A percentile compares a stretch with the other conserved stretches of the same genome.
These are phyloP conservation scores for Epithemia pelagica DNA, from an alignment of 108 stramenopile genomes.

Conservation along the genomic window DNA sequence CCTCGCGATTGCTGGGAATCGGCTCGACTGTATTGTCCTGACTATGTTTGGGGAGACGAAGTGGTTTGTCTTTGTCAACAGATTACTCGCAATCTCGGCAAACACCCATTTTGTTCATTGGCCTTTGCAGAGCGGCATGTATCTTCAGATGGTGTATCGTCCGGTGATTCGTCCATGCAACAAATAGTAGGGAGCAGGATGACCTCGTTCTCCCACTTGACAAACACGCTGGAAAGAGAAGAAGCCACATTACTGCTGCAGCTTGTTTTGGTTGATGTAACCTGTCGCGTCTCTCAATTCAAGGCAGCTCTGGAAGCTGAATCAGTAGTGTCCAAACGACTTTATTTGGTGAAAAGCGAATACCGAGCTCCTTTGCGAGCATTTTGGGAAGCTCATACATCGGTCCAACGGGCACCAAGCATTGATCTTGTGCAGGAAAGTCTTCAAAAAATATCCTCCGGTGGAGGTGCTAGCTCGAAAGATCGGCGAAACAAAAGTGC, in stretches of 20 bases:
- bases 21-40: conserved; percentile 68
- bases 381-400: conserved; percentile 72
- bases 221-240: conserved; percentile 6
- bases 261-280: conserved; percentile 42
- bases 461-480: conserved; percentile 13
- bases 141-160: neutral
- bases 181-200: neutral
- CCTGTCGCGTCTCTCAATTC: conserved; percentile 67
- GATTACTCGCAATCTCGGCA: conserved; percentile 44
- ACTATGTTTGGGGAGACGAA: conserved; percentile 85
- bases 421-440: conserved; percentile 61
- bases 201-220: neutral
- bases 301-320: conserved; percentile 67
- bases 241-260: conserved; percentile 24
- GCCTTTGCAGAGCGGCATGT: neutral
- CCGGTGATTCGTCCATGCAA: neutral
- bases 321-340: conserved; percentile 68
- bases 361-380: conserved; percentile 85
- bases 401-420: conserved; percentile 65
- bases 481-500: conserved; percentile 13
- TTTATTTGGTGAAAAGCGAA: conserved; percentile 85
- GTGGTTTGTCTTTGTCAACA: conserved; percentile 51
- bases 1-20: conserved; percentile 83
- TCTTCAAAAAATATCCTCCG: conserved; percentile 8
- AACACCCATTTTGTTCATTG: conserved; percentile 44